These are phyloP conservation scores for Tricholoma sp. DNA, from an alignment of 768 basidiomycete species.

Conservation along the genomic window DNA sequence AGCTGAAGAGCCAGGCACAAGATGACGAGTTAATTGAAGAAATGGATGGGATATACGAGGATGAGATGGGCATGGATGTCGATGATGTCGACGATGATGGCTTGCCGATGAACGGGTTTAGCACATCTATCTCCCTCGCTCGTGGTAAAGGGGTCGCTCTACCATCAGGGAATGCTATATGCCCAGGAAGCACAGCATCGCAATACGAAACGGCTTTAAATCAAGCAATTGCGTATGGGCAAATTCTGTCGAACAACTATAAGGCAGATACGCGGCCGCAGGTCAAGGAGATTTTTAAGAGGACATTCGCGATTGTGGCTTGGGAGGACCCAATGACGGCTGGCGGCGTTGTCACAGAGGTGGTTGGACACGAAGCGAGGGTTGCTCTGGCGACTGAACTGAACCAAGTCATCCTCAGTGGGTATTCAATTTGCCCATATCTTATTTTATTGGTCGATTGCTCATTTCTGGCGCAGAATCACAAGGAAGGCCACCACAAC, in stretches of 20 bases:
- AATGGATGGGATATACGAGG: slow-evolving; percentile 32
- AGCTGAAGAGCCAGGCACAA: slow-evolving; percentile 35
- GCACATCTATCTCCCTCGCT: slow-evolving; percentile 14
- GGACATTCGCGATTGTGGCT: slow-evolving; percentile 76
- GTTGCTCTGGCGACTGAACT: slow-evolving; percentile 67
- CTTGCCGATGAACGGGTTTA: slow-evolving; percentile 22
- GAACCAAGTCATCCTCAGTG: slow-evolving; percentile 80
- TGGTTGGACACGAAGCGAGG: slow-evolving; percentile 65
- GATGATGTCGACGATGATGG: slow-evolving; percentile 45
- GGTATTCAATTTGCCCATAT: slow-evolving; percentile 19
- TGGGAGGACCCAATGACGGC: slow-evolving; percentile 70
- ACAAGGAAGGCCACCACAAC: slow-evolving; percentile 65
- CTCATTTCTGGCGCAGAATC: slow-evolving; percentile 48
- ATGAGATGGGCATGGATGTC: slow-evolving; percentile 61
- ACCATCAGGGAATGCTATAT: slow-evolving; percentile 8
- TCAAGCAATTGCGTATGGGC: slow-evolving; percentile 69
- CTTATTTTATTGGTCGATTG: neutral
- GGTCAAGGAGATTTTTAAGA: slow-evolving; percentile 61
- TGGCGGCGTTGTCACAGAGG: slow-evolving; percentile 58
- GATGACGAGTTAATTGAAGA: slow-evolving; percentile 34
- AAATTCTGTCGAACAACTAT: slow-evolving; percentile 63
- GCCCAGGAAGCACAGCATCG: slow-evolving; percentile 15
- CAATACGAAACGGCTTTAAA: slow-evolving; percentile 58
- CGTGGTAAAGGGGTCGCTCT: slow-evolving; percentile 4
- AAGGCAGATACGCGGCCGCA: slow-evolving; percentile 56